Conservation (phyloP, 495 filamentous ascomycete genomes). For the Penicillium angulare region DNA sequence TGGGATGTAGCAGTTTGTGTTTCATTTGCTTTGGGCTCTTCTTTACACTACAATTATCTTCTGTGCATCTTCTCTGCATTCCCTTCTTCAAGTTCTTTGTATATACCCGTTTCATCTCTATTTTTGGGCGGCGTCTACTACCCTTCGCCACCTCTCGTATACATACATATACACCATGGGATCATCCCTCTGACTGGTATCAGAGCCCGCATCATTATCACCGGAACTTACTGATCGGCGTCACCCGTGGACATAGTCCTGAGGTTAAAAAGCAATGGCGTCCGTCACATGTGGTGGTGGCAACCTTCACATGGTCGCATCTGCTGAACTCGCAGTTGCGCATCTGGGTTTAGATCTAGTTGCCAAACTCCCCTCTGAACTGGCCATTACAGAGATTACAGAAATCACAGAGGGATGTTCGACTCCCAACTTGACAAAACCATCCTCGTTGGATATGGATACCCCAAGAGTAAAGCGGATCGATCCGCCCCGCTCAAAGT, state of each 20-base stretch:
- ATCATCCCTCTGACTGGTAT: neutral
- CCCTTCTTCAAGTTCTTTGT: neutral
- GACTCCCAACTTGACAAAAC: neutral
- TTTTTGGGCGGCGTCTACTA: too few relatives aligned
- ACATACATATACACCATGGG: too few relatives aligned
- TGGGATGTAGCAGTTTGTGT: too few relatives aligned
- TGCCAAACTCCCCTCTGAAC: constrained; percentile 3
- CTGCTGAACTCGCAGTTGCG: neutral
- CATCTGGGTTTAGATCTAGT: neutral
- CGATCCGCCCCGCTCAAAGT: constrained; percentile 11
- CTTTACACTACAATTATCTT: too few relatives aligned
- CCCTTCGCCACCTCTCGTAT: too few relatives aligned
- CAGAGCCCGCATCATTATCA: too few relatives aligned
- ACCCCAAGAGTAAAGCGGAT: constrained; percentile 16
- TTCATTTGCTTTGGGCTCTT: too few relatives aligned
- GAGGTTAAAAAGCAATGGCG: too few relatives aligned
- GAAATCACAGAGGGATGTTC: constrained; percentile 13
- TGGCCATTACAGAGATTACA: constrained; percentile 1
- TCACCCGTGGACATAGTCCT: too few relatives aligned
- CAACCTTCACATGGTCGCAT: constrained; percentile 1
- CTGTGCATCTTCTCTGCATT: too few relatives aligned
- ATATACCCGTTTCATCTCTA: neutral
- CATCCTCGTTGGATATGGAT: constrained; percentile 17
- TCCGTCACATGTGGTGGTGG: constrained; percentile 4
- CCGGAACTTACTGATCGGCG: too few relatives aligned